phyloP scores from a whole-genome alignment of 495 filamentous ascomycete genomes.

The Aspergillus bertholletiae region DNA sequence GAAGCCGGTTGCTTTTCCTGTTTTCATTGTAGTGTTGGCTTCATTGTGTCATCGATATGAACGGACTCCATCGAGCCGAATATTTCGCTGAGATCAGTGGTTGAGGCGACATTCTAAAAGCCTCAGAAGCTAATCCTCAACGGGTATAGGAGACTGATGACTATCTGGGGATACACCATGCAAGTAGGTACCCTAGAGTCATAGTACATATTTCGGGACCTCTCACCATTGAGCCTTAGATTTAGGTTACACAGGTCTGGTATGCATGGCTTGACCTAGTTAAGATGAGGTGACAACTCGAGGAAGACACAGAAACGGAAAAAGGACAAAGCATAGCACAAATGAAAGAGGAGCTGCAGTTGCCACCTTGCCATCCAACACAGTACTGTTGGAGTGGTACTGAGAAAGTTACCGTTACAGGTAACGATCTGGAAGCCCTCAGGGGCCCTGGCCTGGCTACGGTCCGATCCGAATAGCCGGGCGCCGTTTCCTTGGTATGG shows the following conservation, averaged over 20 bases:
- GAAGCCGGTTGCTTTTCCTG: too few species aligned
- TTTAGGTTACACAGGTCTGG: too few species aligned
- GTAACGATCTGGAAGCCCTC: too few species aligned
- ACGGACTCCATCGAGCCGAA: not conserved
- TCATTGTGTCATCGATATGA: not conserved
- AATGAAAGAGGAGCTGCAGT: too few species aligned
- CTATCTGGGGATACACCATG: not conserved
- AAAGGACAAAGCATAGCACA: too few species aligned
- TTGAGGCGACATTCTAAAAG: not conserved
- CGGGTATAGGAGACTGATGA: not conserved
- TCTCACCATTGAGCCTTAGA: not conserved
- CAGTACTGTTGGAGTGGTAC: too few species aligned
- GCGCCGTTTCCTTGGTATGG: slow-evolving; percentile 14
- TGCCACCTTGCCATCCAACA: too few species aligned
- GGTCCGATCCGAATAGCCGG: slow-evolving; percentile 15
- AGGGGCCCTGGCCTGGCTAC: not conserved
- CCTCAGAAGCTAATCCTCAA: not conserved
- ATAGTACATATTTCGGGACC: not conserved
- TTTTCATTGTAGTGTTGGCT: not conserved
- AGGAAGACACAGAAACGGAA: too few species aligned
- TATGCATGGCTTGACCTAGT: too few species aligned
- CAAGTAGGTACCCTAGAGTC: not conserved
- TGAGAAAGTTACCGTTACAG: too few species aligned
- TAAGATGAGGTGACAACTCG: too few species aligned
- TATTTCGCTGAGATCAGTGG: not conserved